Evolutionary conservation across 768 basidiomycete species (phyloP).

Genomic region (Tylopilus subfusipes): DNA sequence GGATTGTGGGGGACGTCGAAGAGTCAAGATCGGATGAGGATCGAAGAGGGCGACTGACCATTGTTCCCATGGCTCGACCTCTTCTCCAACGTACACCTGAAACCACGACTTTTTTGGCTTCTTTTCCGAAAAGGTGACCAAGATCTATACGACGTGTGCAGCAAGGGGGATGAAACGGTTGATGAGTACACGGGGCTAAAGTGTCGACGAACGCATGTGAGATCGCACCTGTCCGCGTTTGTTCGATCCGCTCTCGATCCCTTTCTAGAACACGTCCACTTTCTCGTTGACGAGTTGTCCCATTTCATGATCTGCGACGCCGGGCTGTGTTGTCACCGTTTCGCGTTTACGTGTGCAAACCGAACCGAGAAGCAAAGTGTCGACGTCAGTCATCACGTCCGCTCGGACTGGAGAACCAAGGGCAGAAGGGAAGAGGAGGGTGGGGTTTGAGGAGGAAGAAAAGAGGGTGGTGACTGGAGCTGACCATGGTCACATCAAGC

Average conservation of each 20-base stretch:
- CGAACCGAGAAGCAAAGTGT: not conserved
- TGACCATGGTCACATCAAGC: constrained; percentile 79
- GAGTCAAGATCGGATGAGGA: not conserved
- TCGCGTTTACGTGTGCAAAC: not conserved
- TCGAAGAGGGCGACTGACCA: constrained; percentile 46
- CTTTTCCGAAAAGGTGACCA: constrained; percentile 74
- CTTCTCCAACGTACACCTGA: constrained; percentile 64
- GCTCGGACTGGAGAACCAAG: not conserved
- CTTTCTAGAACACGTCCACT: constrained; percentile 77
- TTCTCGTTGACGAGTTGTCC: constrained; percentile 71
- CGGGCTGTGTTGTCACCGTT: no score
- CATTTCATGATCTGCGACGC: constrained; percentile 31
- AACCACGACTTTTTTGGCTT: constrained; percentile 79
- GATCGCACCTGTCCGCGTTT: constrained; percentile 64
- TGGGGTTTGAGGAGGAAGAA: no score
- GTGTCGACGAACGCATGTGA: not conserved
- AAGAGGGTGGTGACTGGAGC: constrained; percentile 13
- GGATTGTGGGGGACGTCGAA: no score
- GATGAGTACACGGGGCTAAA: not conserved
- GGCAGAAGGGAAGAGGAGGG: no score
- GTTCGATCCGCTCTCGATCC: constrained; percentile 56
- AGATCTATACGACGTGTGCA: constrained; percentile 39
- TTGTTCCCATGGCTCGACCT: constrained; percentile 85
- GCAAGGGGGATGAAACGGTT: constrained; percentile 18
- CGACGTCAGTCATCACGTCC: not conserved